Percentiles rank a stretch among this genome's conserved stretches.
phyloP scores from a whole-genome alignment of 2,329 filamentous ascomycete species.

The Stagonosporopsis cucurbitacearum region DNA sequence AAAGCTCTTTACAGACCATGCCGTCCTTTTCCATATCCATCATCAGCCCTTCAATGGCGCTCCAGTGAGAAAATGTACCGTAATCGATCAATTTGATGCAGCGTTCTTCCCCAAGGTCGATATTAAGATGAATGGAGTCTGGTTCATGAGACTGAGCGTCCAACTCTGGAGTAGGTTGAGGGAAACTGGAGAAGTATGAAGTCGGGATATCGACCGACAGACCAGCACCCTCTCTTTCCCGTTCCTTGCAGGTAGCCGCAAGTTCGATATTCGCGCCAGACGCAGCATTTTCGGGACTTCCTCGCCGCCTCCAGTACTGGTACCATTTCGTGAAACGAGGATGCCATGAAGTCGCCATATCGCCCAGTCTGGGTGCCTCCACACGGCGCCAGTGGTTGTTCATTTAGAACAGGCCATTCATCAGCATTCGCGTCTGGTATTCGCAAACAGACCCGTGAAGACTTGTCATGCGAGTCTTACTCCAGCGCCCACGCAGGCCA shows the following conservation, averaged over 20 bases:
- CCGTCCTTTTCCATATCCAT: constrained; percentile 91
- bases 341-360: constrained; percentile 2
- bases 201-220: neutral
- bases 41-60: constrained; percentile 70
- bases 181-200: neutral
- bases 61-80: constrained; percentile 19
- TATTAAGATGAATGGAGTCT: neutral
- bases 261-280: neutral
- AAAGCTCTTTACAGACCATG: constrained; percentile 78
- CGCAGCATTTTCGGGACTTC: neutral
- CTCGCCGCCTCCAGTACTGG: neutral
- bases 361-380: too few relatives aligned
- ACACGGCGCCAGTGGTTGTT: neutral
- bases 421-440: neutral
- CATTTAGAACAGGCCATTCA: neutral
- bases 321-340: neutral
- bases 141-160: neutral
- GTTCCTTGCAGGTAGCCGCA: neutral
- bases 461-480: neutral
- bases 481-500: neutral
- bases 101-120: constrained; percentile 7
- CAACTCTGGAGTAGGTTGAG: neutral
- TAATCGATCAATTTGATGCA: constrained; percentile 20
- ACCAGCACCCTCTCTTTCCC: neutral
- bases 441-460: neutral